Base-by-base conservation (phyloP, 2,329 filamentous ascomycete genomes). In the Aspergillus persii region DNA sequence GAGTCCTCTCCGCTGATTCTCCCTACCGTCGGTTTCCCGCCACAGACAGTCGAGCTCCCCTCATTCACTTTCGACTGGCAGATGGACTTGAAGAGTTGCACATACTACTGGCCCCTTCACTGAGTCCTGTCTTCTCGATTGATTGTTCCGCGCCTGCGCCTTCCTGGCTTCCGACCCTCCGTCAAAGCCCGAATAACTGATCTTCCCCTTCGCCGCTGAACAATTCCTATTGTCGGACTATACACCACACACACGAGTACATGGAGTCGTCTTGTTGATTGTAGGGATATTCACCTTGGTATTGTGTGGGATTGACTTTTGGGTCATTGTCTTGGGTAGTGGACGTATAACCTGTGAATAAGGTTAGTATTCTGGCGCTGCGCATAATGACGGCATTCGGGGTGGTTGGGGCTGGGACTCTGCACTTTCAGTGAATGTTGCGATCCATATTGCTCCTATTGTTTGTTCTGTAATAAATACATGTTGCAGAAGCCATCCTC, bases 1-100 rank as follows among this genome's bases (percentile, higher is more conserved):
- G 18, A 47, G 33, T 33, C 46, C 53, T 57, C 54, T 60, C 58
- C 60, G 60, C 63, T 66, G 60, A 63, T 57, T 60, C 62, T 66
- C 59, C 63, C 62, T 64, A 54, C 57, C 58, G 51, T 63, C 53
- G 47, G 53, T 58, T 39, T 52, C 57, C 57, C 53, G 60, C 56
- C 57, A 50, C 59, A 54, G 58, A 58, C 54, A 57, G 54, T 56
- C 60, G 59, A 58, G 36, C 15, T 47, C 18, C 23, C 41, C 49
- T 56, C 56, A 58, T 61, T 58, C 56, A 61, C 49, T 47, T 46
- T 30, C 52, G 30, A 54, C 50, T 56, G 53, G 30, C 56, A 54
- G 27, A 64, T 63, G 59, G 57, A 41, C 53, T 26, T 15, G 27
- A 61, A n/a, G 8, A 47, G 18, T 39, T 29, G 26, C 27, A 33